phyloP scores from a whole-genome alignment of 78 protist species.

The Planoprotostelium fungivorum region DNA sequence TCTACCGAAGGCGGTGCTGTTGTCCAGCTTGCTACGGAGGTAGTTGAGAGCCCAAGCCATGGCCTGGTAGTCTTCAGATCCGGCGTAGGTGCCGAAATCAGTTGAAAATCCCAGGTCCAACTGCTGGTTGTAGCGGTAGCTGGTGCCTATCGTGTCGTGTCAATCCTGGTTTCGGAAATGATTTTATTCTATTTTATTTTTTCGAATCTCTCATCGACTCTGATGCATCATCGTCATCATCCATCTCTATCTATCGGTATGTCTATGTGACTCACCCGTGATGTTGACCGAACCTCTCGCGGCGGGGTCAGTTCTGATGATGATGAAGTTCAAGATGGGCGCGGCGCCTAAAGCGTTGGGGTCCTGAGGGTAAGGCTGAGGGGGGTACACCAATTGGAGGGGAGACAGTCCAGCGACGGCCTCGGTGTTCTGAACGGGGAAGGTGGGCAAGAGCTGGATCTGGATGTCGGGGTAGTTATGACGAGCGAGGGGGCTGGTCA shows the following conservation, averaged over 20 bases:
- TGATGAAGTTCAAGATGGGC: background rate
- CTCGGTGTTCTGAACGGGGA: conserved; percentile 3
- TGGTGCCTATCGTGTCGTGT: no score
- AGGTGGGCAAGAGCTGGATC: background rate
- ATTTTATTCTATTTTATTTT: no score
- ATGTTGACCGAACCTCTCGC: background rate
- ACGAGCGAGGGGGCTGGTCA: background rate
- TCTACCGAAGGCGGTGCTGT: background rate
- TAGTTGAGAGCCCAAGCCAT: background rate
- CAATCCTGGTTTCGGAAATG: no score
- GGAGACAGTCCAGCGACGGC: background rate
- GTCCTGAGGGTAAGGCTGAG: background rate
- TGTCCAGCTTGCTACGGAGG: background rate
- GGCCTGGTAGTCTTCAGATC: background rate
- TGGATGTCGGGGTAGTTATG: background rate
- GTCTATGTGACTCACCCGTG: no score
- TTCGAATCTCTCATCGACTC: no score
- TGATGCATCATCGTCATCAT: no score
- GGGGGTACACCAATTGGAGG: background rate
- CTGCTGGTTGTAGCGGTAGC: background rate
- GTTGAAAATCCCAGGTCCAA: background rate
- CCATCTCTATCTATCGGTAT: no score
- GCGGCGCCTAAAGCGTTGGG: background rate
- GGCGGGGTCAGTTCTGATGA: background rate
- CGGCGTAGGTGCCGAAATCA: background rate